These are phyloP conservation scores for Cystobasidiaceae sp. DNA, from an alignment of 1,284 basidiomycete genomes.

Conservation along the genomic window DNA sequence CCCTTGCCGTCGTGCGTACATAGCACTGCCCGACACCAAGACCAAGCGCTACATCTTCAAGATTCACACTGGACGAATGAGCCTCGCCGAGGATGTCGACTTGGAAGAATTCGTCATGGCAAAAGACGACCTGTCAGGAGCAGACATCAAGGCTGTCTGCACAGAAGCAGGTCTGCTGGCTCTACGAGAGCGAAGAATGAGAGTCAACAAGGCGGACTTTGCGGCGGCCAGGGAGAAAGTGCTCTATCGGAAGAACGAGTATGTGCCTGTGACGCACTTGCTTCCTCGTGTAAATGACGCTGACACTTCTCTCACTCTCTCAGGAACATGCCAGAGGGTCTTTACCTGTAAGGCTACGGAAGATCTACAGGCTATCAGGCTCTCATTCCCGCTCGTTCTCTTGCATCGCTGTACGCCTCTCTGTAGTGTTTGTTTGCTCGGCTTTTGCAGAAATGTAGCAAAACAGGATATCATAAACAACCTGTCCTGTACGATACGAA, in stretches of 20 bases:
- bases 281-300: neutral
- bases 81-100: conserved; percentile 82
- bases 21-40: conserved; percentile 84
- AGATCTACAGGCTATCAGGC: too few relatives aligned
- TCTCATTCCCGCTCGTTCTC: too few relatives aligned
- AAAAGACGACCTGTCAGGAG: conserved; percentile 89
- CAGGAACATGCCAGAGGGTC: conserved; percentile 38
- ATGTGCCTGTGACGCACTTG: conserved; percentile 23
- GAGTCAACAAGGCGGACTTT: conserved; percentile 69
- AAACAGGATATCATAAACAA: too few relatives aligned
- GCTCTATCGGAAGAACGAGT: conserved; percentile 44
- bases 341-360: conserved; percentile 40
- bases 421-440: neutral
- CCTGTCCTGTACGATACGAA: too few relatives aligned
- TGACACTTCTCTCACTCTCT: neutral
- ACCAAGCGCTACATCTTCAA: conserved; percentile 98
- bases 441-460: neutral
- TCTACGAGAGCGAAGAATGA: conserved; percentile 89
- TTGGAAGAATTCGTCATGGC: conserved; percentile 92
- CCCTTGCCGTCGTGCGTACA: conserved; percentile 50
- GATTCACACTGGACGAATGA: conserved; percentile 95
- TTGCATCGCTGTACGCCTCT: neutral
- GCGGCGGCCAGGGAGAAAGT: conserved; percentile 44
- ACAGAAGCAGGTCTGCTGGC: conserved; percentile 93
- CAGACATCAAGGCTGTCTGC: conserved; percentile 83